phyloP scores from a whole-genome alignment of 805 yeast species.

The Nakazawaea wyomingensis region DNA sequence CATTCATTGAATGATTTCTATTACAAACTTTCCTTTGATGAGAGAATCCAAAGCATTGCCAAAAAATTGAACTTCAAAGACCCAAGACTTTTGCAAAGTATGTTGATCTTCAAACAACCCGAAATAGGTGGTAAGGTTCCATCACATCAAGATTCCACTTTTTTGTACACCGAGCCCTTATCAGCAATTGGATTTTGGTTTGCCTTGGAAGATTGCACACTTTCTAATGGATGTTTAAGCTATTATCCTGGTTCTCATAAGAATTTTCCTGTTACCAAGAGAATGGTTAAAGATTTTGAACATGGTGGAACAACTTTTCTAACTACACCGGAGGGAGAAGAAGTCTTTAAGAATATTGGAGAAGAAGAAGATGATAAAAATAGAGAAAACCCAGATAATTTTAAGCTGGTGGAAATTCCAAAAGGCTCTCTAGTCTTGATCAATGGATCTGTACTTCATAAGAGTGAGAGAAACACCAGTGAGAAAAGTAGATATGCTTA shows the following conservation, averaged over 20 bases:
- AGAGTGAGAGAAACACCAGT: constrained; percentile 57
- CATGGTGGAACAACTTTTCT: constrained; percentile 56
- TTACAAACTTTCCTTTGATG: constrained; percentile 43
- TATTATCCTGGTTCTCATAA: constrained; percentile 70
- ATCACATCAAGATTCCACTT: constrained; percentile 71
- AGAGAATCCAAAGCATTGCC: constrained; percentile 46
- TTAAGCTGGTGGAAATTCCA: constrained; percentile 51
- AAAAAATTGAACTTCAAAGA: constrained; percentile 48
- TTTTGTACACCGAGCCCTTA: constrained; percentile 66
- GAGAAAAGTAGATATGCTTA: constrained; percentile 63
- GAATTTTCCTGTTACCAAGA: constrained; percentile 45
- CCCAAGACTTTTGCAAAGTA: constrained; percentile 71
- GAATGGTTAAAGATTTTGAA: constrained; percentile 55
- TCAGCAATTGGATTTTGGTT: constrained; percentile 78
- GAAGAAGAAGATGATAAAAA: constrained; percentile 23
- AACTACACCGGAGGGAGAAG: constrained; percentile 18
- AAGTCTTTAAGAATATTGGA: constrained; percentile 18
- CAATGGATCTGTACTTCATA: constrained; percentile 67
- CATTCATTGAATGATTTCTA: constrained; percentile 55
- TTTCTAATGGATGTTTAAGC: constrained; percentile 62
- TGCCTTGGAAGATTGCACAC: constrained; percentile 70
- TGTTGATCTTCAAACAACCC: constrained; percentile 78
- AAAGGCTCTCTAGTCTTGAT: constrained; percentile 71
- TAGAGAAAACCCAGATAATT: constrained; percentile 33
- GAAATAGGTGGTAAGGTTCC: constrained; percentile 71